These are phyloP conservation scores for Tympanopsis confertula DNA, from an alignment of 2,329 filamentous ascomycete species.

Conservation along the genomic window DNA sequence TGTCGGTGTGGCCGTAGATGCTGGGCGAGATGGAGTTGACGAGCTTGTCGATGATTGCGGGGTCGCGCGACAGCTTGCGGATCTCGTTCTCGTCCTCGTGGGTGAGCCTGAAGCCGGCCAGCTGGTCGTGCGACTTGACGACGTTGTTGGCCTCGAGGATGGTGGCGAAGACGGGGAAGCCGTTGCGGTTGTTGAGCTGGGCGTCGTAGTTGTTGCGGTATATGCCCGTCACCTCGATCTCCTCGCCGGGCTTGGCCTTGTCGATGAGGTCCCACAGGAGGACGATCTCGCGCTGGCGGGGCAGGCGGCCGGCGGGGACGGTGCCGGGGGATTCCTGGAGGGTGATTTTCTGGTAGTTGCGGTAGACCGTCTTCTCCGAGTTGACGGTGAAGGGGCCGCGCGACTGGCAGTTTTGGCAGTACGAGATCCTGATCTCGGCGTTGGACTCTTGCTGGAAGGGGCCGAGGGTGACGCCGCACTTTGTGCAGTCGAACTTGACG, in stretches of 20 bases:
- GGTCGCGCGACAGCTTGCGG: constrained; percentile 47
- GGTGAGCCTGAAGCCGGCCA: constrained; percentile 57
- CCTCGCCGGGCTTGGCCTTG: constrained; percentile 57
- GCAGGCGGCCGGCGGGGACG: constrained; percentile 56
- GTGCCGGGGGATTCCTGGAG: constrained; percentile 60
- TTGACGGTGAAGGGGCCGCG: constrained; percentile 58
- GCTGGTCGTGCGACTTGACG: constrained; percentile 59
- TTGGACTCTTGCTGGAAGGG: constrained; percentile 61
- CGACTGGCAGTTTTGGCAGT: constrained; percentile 58
- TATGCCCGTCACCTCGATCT: constrained; percentile 58
- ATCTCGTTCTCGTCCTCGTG: constrained; percentile 59
- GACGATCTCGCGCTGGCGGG: constrained; percentile 56
- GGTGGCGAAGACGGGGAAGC: constrained; percentile 60
- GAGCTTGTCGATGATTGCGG: constrained; percentile 55
- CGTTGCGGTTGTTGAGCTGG: constrained; percentile 60
- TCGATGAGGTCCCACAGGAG: constrained; percentile 60
- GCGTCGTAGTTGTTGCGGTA: constrained; percentile 64
- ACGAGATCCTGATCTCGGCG: constrained; percentile 57
- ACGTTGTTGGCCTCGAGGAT: constrained; percentile 23
- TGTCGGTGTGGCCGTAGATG: constrained; percentile 58
- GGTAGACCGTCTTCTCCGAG: constrained; percentile 58
- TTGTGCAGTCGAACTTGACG: constrained; percentile 59
- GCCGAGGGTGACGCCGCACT: constrained; percentile 54
- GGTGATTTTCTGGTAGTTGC: constrained; percentile 62
- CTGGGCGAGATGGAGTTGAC: constrained; percentile 56